Evolutionary conservation across 2,329 filamentous ascomycete genomes (phyloP).

Genomic region (Fusarium penzigii): DNA sequence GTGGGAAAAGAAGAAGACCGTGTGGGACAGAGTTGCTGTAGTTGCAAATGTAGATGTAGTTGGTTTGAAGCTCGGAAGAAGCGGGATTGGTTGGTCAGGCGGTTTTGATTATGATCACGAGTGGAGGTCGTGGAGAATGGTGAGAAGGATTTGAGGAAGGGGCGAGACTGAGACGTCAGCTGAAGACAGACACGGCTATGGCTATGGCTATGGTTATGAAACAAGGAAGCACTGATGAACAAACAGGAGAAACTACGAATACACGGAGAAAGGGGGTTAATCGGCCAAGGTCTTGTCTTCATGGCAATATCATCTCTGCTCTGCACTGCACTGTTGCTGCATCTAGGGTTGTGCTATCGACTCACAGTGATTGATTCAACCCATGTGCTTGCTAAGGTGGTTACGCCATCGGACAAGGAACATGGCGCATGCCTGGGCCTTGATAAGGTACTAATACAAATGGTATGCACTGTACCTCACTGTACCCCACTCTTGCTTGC

Average conservation of each 20-base stretch:
- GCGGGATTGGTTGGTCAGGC: not conserved
- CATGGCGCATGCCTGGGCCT: not conserved
- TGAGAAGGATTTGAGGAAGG: not conserved
- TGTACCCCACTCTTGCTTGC: no score
- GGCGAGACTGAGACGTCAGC: not conserved
- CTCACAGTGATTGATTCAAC: not conserved
- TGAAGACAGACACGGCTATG: not conserved
- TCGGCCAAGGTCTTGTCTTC: not conserved
- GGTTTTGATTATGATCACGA: not conserved
- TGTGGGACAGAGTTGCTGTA: not conserved
- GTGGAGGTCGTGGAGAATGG: not conserved
- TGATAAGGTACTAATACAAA: no score
- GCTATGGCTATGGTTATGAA: not conserved
- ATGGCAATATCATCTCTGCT: not conserved
- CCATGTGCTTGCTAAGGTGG: not conserved
- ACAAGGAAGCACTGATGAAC: not conserved
- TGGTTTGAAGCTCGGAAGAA: not conserved
- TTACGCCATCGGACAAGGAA: not conserved
- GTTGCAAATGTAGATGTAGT: conserved; percentile 1
- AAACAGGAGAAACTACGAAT: not conserved
- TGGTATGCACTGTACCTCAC: no score
- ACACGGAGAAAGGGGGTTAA: not conserved
- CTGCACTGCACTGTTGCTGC: not conserved
- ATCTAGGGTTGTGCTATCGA: not conserved
- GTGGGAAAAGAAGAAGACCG: not conserved